These are phyloP conservation scores for Herpetomonas muscarum DNA, from an alignment of 208 protist species.

Conservation along the genomic window DNA sequence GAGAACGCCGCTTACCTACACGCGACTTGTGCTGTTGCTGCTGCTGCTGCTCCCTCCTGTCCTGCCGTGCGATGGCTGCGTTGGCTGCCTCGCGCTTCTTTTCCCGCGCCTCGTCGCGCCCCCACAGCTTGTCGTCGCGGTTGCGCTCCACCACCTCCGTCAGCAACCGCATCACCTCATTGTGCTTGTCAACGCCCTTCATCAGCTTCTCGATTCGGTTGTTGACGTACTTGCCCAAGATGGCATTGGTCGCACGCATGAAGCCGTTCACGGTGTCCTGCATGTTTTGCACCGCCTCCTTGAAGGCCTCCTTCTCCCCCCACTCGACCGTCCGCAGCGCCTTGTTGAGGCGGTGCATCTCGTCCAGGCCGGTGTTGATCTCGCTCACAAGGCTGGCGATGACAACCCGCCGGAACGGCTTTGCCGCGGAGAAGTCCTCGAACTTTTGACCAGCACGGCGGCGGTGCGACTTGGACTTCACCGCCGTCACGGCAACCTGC, in stretches of 20 bases:
- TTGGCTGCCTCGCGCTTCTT: constrained; percentile 37
- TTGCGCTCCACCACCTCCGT: constrained; percentile 69
- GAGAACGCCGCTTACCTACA: neutral
- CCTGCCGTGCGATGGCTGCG: constrained; percentile 20
- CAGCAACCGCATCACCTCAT: constrained; percentile 65
- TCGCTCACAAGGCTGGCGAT: constrained; percentile 52
- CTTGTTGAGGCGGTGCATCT: constrained; percentile 67
- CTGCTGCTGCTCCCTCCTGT: constrained; percentile 9
- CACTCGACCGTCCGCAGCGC: constrained; percentile 68
- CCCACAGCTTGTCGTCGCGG: constrained; percentile 69
- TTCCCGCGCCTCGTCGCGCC: constrained; percentile 32
- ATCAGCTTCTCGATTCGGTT: constrained; percentile 67
- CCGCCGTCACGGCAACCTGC: constrained; percentile 46
- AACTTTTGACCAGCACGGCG: constrained; percentile 74
- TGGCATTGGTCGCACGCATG: constrained; percentile 35
- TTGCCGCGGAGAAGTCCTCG: constrained; percentile 81
- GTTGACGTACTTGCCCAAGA: constrained; percentile 69
- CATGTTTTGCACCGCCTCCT: constrained; percentile 60
- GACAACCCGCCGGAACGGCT: constrained; percentile 79
- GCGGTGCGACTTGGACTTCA: constrained; percentile 80
- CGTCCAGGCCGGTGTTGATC: constrained; percentile 46
- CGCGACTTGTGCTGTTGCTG: neutral
- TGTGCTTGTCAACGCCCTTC: constrained; percentile 61
- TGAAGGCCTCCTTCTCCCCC: constrained; percentile 64
- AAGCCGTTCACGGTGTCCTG: constrained; percentile 36